Evolutionary conservation across 352 stramenopile species (phyloP).

Genomic region (Pythium apleroticum): DNA sequence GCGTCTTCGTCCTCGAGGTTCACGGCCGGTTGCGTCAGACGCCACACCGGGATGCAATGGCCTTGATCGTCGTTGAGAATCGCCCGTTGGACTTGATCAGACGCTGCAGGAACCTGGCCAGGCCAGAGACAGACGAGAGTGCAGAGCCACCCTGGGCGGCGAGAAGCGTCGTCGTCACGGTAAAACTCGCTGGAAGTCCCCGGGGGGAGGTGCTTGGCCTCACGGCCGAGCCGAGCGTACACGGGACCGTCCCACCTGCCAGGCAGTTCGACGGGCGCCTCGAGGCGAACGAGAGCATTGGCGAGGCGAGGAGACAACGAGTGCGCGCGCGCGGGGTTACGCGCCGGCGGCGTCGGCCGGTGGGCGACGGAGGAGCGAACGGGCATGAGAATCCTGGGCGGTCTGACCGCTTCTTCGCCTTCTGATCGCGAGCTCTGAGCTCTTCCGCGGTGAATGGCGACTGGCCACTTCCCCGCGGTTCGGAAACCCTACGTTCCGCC

Average conservation of each 20-base stretch:
- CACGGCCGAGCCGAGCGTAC: not conserved
- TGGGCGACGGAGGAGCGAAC: not conserved
- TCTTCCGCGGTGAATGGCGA: constrained; percentile 1
- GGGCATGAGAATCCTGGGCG: constrained; percentile 1
- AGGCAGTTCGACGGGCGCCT: not conserved
- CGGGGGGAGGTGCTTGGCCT: not conserved
- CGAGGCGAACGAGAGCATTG: not conserved
- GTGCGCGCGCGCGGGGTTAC: not conserved
- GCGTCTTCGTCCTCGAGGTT: constrained; percentile 1
- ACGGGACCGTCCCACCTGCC: not conserved
- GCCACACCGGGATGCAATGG: constrained; percentile 6
- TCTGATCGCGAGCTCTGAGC: not conserved
- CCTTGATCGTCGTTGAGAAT: not conserved
- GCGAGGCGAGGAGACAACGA: not conserved
- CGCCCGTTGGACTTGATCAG: not conserved
- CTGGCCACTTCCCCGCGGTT: constrained; percentile 4
- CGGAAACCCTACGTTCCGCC: constrained; percentile 6
- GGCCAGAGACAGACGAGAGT: not conserved
- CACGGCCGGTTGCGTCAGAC: constrained; percentile 6
- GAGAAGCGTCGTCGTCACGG: not conserved
- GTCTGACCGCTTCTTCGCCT: constrained; percentile 10
- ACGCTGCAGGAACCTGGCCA: not conserved
- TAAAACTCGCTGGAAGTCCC: not conserved
- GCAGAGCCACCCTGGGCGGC: not conserved
- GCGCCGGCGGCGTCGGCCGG: not conserved